Evolutionary conservation across 352 stramenopile species (phyloP), one percentile per base, ranked within the genome.

Genomic region (Globisporangium sylvaticum): DNA sequence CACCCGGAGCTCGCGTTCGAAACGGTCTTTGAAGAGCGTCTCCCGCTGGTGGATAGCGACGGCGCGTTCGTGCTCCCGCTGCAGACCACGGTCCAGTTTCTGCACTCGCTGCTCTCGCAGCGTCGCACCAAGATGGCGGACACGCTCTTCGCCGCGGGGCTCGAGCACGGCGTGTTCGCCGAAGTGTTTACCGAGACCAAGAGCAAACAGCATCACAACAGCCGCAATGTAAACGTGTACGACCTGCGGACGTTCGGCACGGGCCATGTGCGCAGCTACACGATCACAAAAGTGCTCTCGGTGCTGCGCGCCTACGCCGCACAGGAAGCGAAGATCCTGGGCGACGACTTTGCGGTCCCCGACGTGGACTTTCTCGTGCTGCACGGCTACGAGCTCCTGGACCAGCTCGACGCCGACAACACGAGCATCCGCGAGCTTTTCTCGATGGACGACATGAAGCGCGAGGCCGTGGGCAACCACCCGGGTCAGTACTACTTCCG

Each of bases 371-470:
- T 94, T 56, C 70, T 92, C 39, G 81, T 89, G 60, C 74, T 86
- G 12, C 84, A 95, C 55, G 87, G 84, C 18, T 90, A 84, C 58
- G 81, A 92, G 4, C 70, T 95, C 37, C 75, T 95, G 39, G 88
- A 95, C 68, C 80, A 89, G 24, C 73, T 95, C 59, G 88, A 95
- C 68, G 74, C 72, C 2, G 84, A 93, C 66, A 82, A 92, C 50
- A 54, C 80, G 22, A 83, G 77, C 42, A 63, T 90, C 18, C 85
- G 88, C 25, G 76, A 76, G 52, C 74, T 93, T 27, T 95, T 95
- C 59, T 85, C 83, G 0, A 94, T 95, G 84, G 88, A 95, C 67
- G 85, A 94, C 63, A 91, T 95, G 84, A 77, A 75, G 58, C 78
- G 82, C 65, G 70, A 91, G 69, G 73, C 67, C 0, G 67, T 70